phyloP scores from a whole-genome alignment of 768 basidiomycete species.

The Hemileccinum rubropunctum region DNA sequence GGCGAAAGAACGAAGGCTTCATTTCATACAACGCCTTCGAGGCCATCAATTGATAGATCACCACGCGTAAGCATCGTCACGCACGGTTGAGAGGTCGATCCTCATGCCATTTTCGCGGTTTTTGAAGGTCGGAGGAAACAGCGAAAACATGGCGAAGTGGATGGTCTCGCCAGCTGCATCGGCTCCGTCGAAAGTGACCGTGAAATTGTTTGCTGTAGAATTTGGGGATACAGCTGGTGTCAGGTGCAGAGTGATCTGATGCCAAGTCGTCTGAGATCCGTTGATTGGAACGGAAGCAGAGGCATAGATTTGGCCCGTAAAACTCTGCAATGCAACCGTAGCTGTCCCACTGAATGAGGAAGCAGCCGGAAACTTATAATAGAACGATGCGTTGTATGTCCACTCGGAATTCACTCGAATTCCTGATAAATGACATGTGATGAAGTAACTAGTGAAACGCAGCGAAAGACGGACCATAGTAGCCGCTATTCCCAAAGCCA shows the following conservation, averaged over 20 bases:
- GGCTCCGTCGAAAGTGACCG: constrained; percentile 46
- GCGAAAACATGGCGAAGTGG: constrained; percentile 55
- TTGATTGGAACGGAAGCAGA: constrained; percentile 35
- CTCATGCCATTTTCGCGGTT: constrained; percentile 57
- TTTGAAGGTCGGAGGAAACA: constrained; percentile 69
- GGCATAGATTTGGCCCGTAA: constrained; percentile 41
- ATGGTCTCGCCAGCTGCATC: constrained; percentile 41
- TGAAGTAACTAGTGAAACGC: neutral
- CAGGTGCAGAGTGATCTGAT: constrained; percentile 41
- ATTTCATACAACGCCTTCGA: constrained; percentile 48
- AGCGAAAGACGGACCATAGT: constrained; percentile 39
- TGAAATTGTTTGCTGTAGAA: constrained; percentile 48
- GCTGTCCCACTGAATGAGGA: constrained; percentile 40
- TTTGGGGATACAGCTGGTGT: constrained; percentile 39
- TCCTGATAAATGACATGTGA: constrained; percentile 29
- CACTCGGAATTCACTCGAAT: constrained; percentile 51
- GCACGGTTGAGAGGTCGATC: constrained; percentile 53
- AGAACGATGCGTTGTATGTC: constrained; percentile 60
- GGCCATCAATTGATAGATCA: neutral
- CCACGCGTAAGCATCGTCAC: neutral
- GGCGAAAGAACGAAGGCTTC: constrained; percentile 58
- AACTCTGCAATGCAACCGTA: constrained; percentile 44
- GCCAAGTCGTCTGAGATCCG: constrained; percentile 48
- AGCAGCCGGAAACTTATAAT: constrained; percentile 47
- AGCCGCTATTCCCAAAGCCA: constrained; percentile 58